Conservation (phyloP, 2,329 filamentous ascomycete genomes). For the Emmonsiellopsis sp. region DNA sequence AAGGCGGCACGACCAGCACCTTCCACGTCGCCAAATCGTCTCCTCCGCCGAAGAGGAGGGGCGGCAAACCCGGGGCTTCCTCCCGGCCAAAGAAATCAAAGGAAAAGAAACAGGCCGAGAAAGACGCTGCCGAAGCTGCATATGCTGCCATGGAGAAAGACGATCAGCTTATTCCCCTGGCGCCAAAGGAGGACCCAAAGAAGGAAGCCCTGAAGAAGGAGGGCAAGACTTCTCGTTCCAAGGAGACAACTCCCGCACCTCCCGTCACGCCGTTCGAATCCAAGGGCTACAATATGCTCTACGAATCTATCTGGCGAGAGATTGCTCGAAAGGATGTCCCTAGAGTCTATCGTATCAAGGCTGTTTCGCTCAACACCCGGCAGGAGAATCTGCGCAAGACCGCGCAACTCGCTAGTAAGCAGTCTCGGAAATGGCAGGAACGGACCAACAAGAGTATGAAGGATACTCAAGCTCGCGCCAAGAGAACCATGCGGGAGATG, state of each 20-base stretch:
- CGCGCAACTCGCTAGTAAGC: slow-evolving; percentile 89
- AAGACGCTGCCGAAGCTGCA: slow-evolving; percentile 72
- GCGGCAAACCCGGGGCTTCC: slow-evolving; percentile 41
- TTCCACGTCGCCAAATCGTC: slow-evolving; percentile 60
- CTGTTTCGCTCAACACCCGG: slow-evolving; percentile 75
- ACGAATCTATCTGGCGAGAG: slow-evolving; percentile 95
- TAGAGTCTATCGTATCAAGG: slow-evolving; percentile 83
- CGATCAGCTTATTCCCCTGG: slow-evolving; percentile 39
- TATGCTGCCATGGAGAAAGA: slow-evolving; percentile 57
- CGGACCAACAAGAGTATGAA: slow-evolving; percentile 98
- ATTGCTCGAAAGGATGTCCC: slow-evolving; percentile 87
- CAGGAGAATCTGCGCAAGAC: slow-evolving; percentile 97
- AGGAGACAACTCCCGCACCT: slow-evolving; percentile 38
- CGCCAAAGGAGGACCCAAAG: slow-evolving; percentile 49
- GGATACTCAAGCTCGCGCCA: slow-evolving; percentile 90
- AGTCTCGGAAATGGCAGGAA: slow-evolving; percentile 93
- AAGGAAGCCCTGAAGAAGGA: slow-evolving; percentile 36
- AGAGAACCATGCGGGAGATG: slow-evolving; percentile 99
- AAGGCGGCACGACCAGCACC: slow-evolving; percentile 76
- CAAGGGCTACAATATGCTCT: slow-evolving; percentile 92
- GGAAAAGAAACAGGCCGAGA: slow-evolving; percentile 60
- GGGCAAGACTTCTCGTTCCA: slow-evolving; percentile 30
- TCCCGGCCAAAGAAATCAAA: slow-evolving; percentile 81
- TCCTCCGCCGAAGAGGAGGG: slow-evolving; percentile 44
- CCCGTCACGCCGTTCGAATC: slow-evolving; percentile 62